Evolutionary conservation across 768 basidiomycete genomes (phyloP), one percentile per base, ranked within the genome.

Genomic region (Suillus plorans): DNA sequence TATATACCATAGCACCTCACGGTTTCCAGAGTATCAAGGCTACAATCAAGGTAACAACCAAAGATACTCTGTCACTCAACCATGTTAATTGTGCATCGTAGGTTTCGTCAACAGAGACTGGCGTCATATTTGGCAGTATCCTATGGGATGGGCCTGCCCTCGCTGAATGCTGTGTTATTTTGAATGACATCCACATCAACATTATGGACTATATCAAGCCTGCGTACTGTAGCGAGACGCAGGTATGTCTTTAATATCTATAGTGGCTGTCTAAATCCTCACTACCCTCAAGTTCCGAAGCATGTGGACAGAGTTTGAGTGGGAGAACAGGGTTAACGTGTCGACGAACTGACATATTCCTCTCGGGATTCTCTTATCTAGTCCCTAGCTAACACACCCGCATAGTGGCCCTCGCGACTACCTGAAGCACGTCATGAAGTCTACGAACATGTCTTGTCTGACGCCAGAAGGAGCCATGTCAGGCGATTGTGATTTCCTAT

Each of bases 1-100:
- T 95, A 8, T 92, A 96, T 72, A 98, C 96, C 0, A 85, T 99
- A 47, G 97, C 89, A 25, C 97, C 97, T 0, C 95, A 99, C 71
- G 92, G 93, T 22, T 99, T 99, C 91, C 97, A 97, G 78, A 95
- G 90, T 74, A 94, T 99, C 81, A 98, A 98, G 76, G 95, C 96
- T 18, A 98, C 97, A 2, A 96, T 99, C 81, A 99, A 99, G 81
- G 92, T 84, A 58, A 25, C 39, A 70, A 22, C 39, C 71, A 74
- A 94, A 5, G 22, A 9, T 42, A 6, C 14, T 22, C 58, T 39
- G 4, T 42, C 25, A 20, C 31, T 16, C 41, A 13, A 13, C 2
- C 28, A 22, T 64, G 18, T 34, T 58, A 12, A 99, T 81, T 97
- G 22, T 62, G 5, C 12, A 49, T 45, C 41, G 14, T 58, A 82